Evolutionary conservation across 2,329 filamentous ascomycete genomes (phyloP).

Genomic region (Stachybotrys chartarum): DNA sequence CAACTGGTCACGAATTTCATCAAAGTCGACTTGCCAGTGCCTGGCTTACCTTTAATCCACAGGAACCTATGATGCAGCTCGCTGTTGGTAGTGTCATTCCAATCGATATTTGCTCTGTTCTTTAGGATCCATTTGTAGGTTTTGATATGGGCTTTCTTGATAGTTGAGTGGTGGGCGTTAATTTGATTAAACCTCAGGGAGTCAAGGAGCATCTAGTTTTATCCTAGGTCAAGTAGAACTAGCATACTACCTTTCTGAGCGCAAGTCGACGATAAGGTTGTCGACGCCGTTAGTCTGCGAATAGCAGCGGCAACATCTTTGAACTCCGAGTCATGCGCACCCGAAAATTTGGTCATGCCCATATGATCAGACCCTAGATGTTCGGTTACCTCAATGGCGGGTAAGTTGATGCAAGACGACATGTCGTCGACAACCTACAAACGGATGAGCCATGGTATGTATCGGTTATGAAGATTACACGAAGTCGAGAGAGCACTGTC

Average conservation of each 20-base stretch:
- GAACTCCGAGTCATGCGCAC: slow-evolving; percentile 20
- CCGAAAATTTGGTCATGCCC: slow-evolving; percentile 26
- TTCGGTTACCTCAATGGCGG: slow-evolving; percentile 19
- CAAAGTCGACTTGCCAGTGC: slow-evolving; percentile 36
- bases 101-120: slow-evolving; percentile 23
- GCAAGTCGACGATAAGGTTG: too few species aligned
- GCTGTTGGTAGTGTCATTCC: slow-evolving; percentile 19
- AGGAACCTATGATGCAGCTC: slow-evolving; percentile 31
- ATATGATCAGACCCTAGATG: slow-evolving; percentile 26
- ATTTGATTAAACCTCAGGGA: slow-evolving; percentile 31
- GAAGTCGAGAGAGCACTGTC: too few species aligned
- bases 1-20: slow-evolving; percentile 30
- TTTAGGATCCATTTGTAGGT: slow-evolving; percentile 35
- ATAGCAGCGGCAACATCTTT: slow-evolving; percentile 18
- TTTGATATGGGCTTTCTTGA: slow-evolving; percentile 26
- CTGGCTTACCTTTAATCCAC: slow-evolving; percentile 40
- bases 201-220: slow-evolving; percentile 10
- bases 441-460: too few species aligned
- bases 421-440: slow-evolving; percentile 24
- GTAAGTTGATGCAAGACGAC: slow-evolving; percentile 25
- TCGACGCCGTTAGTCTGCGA: neutral
- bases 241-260: too few species aligned
- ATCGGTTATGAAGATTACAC: too few species aligned
- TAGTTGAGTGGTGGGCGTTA: slow-evolving; percentile 24
- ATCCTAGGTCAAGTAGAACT: neutral